Evolutionary conservation across 108 stramenopile genomes (phyloP), one percentile per base, ranked within the genome.

Genomic region (Cyclotella kingstonii): DNA sequence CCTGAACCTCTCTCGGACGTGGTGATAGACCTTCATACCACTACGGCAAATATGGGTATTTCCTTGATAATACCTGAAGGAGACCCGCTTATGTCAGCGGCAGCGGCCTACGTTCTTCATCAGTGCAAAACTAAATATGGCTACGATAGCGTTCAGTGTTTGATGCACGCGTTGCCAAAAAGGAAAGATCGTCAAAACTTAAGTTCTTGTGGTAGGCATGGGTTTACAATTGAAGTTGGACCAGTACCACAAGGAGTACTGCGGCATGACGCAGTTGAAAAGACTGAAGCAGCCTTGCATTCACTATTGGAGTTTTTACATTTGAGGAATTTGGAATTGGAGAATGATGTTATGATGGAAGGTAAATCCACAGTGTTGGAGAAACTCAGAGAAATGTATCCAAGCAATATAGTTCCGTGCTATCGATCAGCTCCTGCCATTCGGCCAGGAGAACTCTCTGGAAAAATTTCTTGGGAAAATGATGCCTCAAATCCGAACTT

Each of bases 141-240:
- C 5, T 54, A 63, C 27, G 48, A 51, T n/a, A 29, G 40, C 6
- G 76, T 78, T 25, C 68, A 77, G 17, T 64, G 68, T 46, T 34
- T 87, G 21, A 84, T 90, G 79, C 89, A 90, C 53, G 78, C 85
- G 0, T 51, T 82, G 39, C 64, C 72, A 14, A 68, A 59, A 39
- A 77, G 82, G 43, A 53, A 78, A 26, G 67, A 77, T 17, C 72
- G 89, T 14, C 87, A 82, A 38, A 83, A 86, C 60, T 55, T 94
- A n/a, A 76, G 81, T 9, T 77, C 80, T 0, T 78, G 84, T 55
- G 89, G 80, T 0, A 54, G 65, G 14, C 81, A 84, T 60, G 84
- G 80, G 10, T 81, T 94, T 41, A 83, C 86, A 5, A 84, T 94
- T 61, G 93, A 94, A 65, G 87, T 89, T 18, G 93, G 93, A 15